Conservation (phyloP, 1,284 basidiomycete genomes). For the Coriolopsis trogii region DNA sequence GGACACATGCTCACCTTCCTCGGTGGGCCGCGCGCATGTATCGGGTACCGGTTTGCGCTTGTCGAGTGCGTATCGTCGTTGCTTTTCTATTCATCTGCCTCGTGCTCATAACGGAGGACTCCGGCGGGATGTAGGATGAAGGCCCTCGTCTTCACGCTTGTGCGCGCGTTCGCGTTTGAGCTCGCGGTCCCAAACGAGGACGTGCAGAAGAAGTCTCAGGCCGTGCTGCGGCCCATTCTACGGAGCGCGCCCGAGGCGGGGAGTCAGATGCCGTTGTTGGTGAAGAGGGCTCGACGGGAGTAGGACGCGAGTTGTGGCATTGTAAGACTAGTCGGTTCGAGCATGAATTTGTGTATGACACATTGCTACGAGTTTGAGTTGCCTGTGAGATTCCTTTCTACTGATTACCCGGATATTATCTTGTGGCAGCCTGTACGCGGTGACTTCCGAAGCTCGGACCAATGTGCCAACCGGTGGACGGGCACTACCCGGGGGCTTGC, state of each 20-base stretch:
- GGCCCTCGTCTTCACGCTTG: conserved; percentile 56
- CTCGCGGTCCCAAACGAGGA: no score
- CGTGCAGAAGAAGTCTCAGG: conserved; percentile 19
- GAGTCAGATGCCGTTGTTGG: conserved; percentile 26
- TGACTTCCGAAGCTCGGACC: no score
- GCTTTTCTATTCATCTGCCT: neutral
- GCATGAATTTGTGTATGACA: no score
- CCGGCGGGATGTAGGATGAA: conserved; percentile 61
- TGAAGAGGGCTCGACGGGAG: no score
- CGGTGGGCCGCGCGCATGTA: conserved; percentile 62
- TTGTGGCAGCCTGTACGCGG: no score
- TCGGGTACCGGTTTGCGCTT: conserved; percentile 74
- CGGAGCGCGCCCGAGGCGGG: conserved; percentile 12
- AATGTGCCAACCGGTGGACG: no score
- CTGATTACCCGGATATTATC: no score
- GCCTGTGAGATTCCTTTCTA: no score
- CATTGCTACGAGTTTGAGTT: no score
- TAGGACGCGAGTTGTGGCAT: no score
- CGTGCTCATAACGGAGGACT: conserved; percentile 55
- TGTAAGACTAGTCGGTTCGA: no score
- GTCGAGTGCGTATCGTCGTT: conserved; percentile 50
- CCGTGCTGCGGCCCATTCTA: conserved; percentile 25
- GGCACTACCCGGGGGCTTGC: no score
- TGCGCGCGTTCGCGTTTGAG: conserved; percentile 60
- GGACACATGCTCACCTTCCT: conserved; percentile 62